A percentile compares a stretch with the other conserved stretches of the same genome.
Conservation (phyloP, 2,329 filamentous ascomycete species). For the Claviceps pazoutovae region DNA sequence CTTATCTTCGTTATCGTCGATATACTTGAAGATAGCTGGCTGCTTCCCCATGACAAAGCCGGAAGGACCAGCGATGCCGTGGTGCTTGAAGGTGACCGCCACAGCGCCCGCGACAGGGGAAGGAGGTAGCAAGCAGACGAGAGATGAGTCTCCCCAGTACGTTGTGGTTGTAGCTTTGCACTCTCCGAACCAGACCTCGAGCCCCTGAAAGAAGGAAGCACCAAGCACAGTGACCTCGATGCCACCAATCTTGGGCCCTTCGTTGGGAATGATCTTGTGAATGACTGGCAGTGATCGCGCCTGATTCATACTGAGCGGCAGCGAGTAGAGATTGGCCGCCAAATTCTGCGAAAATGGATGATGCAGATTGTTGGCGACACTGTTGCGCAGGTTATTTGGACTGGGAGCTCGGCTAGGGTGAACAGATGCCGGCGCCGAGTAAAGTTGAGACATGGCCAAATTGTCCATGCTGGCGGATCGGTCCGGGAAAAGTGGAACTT, state of each 20-base stretch:
- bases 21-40: conserved; percentile 53
- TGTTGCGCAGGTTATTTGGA: conserved; percentile 41
- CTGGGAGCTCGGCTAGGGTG: conserved; percentile 69
- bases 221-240: conserved; percentile 80
- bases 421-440: conserved; percentile 57
- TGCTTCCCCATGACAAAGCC: conserved; percentile 25
- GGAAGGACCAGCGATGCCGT: conserved; percentile 26
- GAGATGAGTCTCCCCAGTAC: conserved; percentile 66
- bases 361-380: conserved; percentile 27
- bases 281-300: conserved; percentile 45
- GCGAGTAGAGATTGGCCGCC: conserved; percentile 33
- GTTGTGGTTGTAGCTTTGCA: conserved; percentile 54
- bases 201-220: conserved; percentile 58
- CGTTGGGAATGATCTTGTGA: conserved; percentile 68
- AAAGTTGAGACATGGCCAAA: conserved; percentile 47
- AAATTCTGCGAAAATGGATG: conserved; percentile 34
- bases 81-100: conserved; percentile 52
- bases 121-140: conserved; percentile 67
- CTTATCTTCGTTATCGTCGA: conserved; percentile 55
- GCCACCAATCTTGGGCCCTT: conserved; percentile 70
- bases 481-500: conserved; percentile 39
- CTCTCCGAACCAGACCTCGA: conserved; percentile 75
- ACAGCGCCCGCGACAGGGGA: conserved; percentile 54
- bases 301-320: conserved; percentile 34
- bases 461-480: conserved; percentile 53